A percentile compares a stretch with the other conserved stretches of the same genome.
These are phyloP conservation scores for Millerozyma acaciae DNA, from an alignment of 805 yeast species.

Conservation along the genomic window DNA sequence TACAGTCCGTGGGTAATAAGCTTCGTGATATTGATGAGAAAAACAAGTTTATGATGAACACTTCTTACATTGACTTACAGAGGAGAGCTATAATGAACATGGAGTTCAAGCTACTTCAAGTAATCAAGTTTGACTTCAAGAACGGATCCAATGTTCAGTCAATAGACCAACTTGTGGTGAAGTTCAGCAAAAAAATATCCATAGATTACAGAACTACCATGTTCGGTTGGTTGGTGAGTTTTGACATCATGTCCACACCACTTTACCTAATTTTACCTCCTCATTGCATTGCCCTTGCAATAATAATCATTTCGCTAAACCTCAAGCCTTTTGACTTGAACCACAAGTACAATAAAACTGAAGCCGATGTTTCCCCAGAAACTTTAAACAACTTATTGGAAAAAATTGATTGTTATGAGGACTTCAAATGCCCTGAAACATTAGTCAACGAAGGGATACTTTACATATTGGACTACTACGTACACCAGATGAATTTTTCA, in stretches of 20 bases:
- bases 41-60: slow-evolving; percentile 15
- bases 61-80: slow-evolving; percentile 44
- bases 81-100: slow-evolving; percentile 52
- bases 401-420: slow-evolving; percentile 28
- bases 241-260: slow-evolving; percentile 70
- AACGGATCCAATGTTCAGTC: slow-evolving; percentile 44
- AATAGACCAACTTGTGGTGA: slow-evolving; percentile 63
- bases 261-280: slow-evolving; percentile 67
- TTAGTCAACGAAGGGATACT: slow-evolving; percentile 50
- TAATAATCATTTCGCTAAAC: slow-evolving; percentile 57
- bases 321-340: slow-evolving; percentile 34
- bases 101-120: slow-evolving; percentile 73
- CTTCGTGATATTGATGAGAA: slow-evolving; percentile 33
- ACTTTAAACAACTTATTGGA: slow-evolving; percentile 25
- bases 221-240: slow-evolving; percentile 71
- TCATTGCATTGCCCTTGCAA: slow-evolving; percentile 69
- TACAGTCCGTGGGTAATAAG: slow-evolving; percentile 48
- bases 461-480: slow-evolving; percentile 57
- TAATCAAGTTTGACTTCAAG: slow-evolving; percentile 77
- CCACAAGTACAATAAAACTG: slow-evolving; percentile 17
- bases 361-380: slow-evolving; percentile 5
- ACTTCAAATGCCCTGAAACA: slow-evolving; percentile 40
- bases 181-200: slow-evolving; percentile 49
- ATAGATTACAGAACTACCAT: slow-evolving; percentile 46
- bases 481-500: slow-evolving; percentile 52